phyloP scores from a whole-genome alignment of 805 yeast genomes.

The Pichia insulana region DNA sequence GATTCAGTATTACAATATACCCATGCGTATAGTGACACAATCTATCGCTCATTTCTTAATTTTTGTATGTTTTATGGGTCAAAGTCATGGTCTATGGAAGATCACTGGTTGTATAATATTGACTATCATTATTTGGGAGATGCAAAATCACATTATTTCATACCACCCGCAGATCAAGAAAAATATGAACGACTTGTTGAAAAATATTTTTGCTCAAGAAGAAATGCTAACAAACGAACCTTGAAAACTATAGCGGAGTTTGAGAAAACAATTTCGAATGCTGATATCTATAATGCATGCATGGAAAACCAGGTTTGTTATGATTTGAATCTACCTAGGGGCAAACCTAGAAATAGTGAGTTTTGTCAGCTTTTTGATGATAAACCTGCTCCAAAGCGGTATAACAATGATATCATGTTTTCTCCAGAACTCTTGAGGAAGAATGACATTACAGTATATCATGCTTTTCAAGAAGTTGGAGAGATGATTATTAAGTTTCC shows the following conservation, averaged over 20 bases:
- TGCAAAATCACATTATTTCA: slow-evolving; percentile 49
- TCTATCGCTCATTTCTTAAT: slow-evolving; percentile 36
- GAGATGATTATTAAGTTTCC: slow-evolving; percentile 55
- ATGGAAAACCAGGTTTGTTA: slow-evolving; percentile 19
- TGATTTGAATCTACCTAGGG: slow-evolving; percentile 17
- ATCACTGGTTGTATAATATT: slow-evolving; percentile 45
- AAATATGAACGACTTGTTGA: slow-evolving; percentile 40
- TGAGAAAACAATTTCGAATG: slow-evolving; percentile 7
- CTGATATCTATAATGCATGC: slow-evolving; percentile 15
- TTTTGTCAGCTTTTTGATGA: slow-evolving; percentile 24
- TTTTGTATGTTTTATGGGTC: slow-evolving; percentile 47
- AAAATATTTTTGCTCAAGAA: slow-evolving; percentile 3
- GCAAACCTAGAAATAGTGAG: slow-evolving; percentile 23
- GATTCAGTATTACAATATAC: slow-evolving; percentile 40
- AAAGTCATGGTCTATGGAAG: slow-evolving; percentile 52
- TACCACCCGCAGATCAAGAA: slow-evolving; percentile 46
- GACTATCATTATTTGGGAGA: slow-evolving; percentile 52
- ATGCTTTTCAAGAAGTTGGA: slow-evolving; percentile 51
- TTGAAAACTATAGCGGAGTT: slow-evolving; percentile 5
- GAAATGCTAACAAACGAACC: slow-evolving; percentile 7
- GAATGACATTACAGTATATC: slow-evolving; percentile 39
- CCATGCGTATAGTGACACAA: slow-evolving; percentile 35
- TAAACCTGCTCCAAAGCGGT: slow-evolving; percentile 10
- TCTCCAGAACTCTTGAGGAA: slow-evolving; percentile 41
- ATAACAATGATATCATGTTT: slow-evolving; percentile 38